A percentile compares a stretch with the other conserved stretches of the same genome.
phyloP scores from a whole-genome alignment of 192 early-diverging fungal species.

The Gamsiella multidivaricata region DNA sequence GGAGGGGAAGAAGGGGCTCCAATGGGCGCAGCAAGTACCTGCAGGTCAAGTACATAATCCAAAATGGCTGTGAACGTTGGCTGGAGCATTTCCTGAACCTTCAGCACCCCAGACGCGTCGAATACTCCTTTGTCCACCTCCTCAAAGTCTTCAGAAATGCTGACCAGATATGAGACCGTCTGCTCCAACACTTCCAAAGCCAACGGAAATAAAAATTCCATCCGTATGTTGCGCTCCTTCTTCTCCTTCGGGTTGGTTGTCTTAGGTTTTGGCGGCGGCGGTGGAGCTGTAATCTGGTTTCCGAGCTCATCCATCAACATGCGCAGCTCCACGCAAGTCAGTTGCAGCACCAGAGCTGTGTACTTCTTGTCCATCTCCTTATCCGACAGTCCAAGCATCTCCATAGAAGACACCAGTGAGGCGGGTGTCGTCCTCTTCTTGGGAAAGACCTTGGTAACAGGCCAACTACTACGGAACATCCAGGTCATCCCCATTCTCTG shows the following conservation, averaged over 20 bases:
- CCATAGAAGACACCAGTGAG: slow-evolving; percentile 28
- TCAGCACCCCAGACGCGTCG: slow-evolving; percentile 37
- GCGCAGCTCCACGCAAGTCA: slow-evolving; percentile 37
- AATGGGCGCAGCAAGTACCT: no score
- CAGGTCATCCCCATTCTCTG: slow-evolving; percentile 38
- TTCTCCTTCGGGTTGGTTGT: neutral
- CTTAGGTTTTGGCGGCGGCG: neutral
- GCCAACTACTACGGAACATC: no score
- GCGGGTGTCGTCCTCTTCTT: slow-evolving; percentile 36
- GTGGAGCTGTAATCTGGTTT: slow-evolving; percentile 19
- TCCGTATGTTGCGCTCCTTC: slow-evolving; percentile 9
- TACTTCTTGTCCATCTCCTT: slow-evolving; percentile 45
- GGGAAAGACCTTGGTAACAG: slow-evolving; percentile 8
- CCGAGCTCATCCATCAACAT: slow-evolving; percentile 41
- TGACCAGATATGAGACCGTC: slow-evolving; percentile 38
- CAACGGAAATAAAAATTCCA: slow-evolving; percentile 35
- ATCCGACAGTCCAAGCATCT: slow-evolving; percentile 24
- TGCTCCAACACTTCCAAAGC: slow-evolving; percentile 42
- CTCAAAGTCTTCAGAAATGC: slow-evolving; percentile 19
- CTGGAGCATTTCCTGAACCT: slow-evolving; percentile 36
- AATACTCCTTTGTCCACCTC: slow-evolving; percentile 23
- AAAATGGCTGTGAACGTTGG: slow-evolving; percentile 27
- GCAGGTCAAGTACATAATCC: slow-evolving; percentile 48
- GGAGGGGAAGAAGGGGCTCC: no score
- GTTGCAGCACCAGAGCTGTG: slow-evolving; percentile 29